Evolutionary conservation across 2,329 filamentous ascomycete genomes (phyloP), one percentile per base, ranked within the genome.

Genomic region (Diaporthe citri): DNA sequence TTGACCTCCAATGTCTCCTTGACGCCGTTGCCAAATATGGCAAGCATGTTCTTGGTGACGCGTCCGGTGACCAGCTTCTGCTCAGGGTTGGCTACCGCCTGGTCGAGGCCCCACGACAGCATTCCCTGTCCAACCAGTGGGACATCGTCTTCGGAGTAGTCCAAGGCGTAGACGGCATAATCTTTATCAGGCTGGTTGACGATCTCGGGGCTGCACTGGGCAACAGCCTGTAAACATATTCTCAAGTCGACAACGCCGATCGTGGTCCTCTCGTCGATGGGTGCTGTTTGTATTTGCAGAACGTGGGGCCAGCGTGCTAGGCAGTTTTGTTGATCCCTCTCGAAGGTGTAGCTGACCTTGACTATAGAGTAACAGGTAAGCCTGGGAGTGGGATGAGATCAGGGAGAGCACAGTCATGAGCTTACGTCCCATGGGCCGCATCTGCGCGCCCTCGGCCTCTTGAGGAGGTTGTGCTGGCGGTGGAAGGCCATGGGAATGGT

Each of bases 291-390:
- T 51, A 98, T 91, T 71, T 93, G 90, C 74, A 98, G 88, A 22
- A 93, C 89, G 75, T 96, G 93, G 25, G 95, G 93, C 87, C 95
- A 93, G 80, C 96, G 91, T 75, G 96, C 96, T 67, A 99, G 89
- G 84, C 95, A 98, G 82, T 96, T 96, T 84, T 95, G 95, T 85
- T 92, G 93, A 78, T 96, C 93, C 81, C 93, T 92, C 83, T 98
- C 96, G 85, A 98, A 98, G 43, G 95, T 98, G 85, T 98, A 99
- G 76, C 97, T 92, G 67, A 98, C 94, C 88, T 98, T 98, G 84
- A 98, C 96, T 97, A 84, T 56, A 78, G 51, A 56, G 76, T 25
- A 71, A 34, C 75, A 48, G 69, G 74, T 76, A 55, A 76, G 74
- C 28, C 46, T 60, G 66, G 51, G 69, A 69, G 69, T 41, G 72